Percentiles rank a stretch among this genome's conserved stretches.
Conservation (phyloP, 1,284 basidiomycete species). For the Ustilago xerochloae region DNA sequence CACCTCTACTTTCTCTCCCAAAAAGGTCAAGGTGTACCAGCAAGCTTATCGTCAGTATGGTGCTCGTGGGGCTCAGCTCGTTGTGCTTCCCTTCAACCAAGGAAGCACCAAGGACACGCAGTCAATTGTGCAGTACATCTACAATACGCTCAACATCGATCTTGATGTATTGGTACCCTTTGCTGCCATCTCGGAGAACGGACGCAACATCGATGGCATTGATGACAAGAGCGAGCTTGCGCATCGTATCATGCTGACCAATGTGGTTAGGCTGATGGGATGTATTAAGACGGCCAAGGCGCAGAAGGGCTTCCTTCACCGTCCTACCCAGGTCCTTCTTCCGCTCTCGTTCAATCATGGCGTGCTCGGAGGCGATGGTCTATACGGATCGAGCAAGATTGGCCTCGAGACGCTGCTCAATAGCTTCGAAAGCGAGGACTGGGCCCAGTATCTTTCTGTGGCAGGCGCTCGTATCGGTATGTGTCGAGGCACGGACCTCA, state of each 20-base stretch:
- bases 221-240: conserved; percentile 98
- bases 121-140: conserved; percentile 92
- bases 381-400: conserved; percentile 99
- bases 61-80: conserved; percentile 91
- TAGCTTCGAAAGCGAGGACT: conserved; percentile 90
- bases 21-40: conserved; percentile 97
- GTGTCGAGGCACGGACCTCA: conserved; percentile 87
- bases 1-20: conserved; percentile 74
- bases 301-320: conserved; percentile 91
- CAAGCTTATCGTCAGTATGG: conserved; percentile 95
- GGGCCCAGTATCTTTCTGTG: conserved; percentile 98
- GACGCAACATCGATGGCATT: conserved; percentile 93
- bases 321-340: conserved; percentile 96
- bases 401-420: conserved; percentile 97
- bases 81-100: conserved; percentile 98
- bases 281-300: conserved; percentile 98
- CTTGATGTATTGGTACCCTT: conserved; percentile 98
- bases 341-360: conserved; percentile 98
- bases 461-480: conserved; percentile 97
- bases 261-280: conserved; percentile 92
- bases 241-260: conserved; percentile 84
- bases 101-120: conserved; percentile 98
- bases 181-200: conserved; percentile 97
- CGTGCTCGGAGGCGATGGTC: conserved; percentile 94
- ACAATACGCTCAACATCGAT: conserved; percentile 90